A percentile compares a stretch with the other conserved stretches of the same genome.
Evolutionary conservation across 768 basidiomycete genomes (phyloP).

Genomic region (Punctularia strigosozonata): DNA sequence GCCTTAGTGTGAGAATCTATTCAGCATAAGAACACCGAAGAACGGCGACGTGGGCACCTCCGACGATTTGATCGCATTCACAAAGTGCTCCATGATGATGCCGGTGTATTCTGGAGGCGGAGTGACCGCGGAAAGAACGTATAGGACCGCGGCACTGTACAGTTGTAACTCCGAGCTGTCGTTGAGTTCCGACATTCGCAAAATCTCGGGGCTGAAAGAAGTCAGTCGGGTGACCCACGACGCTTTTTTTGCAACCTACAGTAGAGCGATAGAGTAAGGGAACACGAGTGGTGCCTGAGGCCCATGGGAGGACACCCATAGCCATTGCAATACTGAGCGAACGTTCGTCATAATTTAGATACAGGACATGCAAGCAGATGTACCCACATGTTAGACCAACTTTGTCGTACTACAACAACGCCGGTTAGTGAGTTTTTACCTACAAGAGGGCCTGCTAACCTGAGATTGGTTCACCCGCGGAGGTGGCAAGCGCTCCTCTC

Average conservation of each 20-base stretch:
- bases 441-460: constrained; percentile 21
- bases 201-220: constrained; percentile 61
- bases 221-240: constrained; percentile 5
- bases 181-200: constrained; percentile 84
- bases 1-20: constrained; percentile 34
- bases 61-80: constrained; percentile 66
- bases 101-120: constrained; percentile 57
- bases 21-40: constrained; percentile 2
- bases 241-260: constrained; percentile 43
- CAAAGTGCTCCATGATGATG: constrained; percentile 47
- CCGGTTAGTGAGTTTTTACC: constrained; percentile 3
- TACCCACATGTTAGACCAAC: constrained; percentile 63
- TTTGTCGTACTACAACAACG: constrained; percentile 60
- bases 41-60: constrained; percentile 41
- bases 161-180: constrained; percentile 75
- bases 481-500: constrained; percentile 67
- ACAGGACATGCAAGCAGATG: constrained; percentile 15
- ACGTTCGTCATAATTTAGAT: constrained; percentile 6
- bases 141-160: constrained; percentile 70
- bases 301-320: constrained; percentile 68
- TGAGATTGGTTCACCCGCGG: constrained; percentile 79
- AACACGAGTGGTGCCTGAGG: constrained; percentile 65
- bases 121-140: constrained; percentile 73
- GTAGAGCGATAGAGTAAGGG: constrained; percentile 63
- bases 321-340: constrained; percentile 60